Evolutionary conservation across 2,329 filamentous ascomycete species (phyloP).

Genomic region (Hysterium pulicare): DNA sequence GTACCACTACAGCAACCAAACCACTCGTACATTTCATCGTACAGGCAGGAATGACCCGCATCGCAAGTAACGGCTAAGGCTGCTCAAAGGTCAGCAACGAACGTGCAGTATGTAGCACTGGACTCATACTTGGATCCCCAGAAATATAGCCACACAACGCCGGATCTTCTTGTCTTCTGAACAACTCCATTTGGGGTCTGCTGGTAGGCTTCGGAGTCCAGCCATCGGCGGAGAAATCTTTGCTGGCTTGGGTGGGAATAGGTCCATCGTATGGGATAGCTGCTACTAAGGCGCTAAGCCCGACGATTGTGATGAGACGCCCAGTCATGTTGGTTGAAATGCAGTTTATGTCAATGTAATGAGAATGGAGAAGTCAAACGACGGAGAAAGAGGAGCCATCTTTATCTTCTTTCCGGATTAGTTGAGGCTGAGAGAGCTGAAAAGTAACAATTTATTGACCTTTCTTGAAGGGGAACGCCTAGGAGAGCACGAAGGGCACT

Average conservation of each 20-base stretch:
- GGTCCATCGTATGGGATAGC: not conserved
- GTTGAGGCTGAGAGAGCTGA: too few species aligned
- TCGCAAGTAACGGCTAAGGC: not conserved
- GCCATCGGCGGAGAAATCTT: constrained; percentile 1
- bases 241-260: not conserved
- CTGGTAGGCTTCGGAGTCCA: not conserved
- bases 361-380: too few species aligned
- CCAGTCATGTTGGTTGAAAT: too few species aligned
- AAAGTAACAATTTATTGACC: too few species aligned
- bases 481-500: too few species aligned
- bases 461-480: too few species aligned
- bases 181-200: not conserved
- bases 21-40: not conserved
- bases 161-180: not conserved
- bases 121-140: not conserved
- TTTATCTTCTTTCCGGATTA: too few species aligned
- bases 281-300: not conserved
- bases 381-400: too few species aligned
- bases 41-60: not conserved
- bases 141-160: not conserved
- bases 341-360: too few species aligned
- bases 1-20: constrained; percentile 1
- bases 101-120: too few species aligned
- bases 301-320: not conserved
- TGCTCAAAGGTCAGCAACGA: not conserved